Evolutionary conservation across 2,329 filamentous ascomycete species (phyloP), one percentile per base, ranked within the genome.

Genomic region (Claviceps sp.): DNA sequence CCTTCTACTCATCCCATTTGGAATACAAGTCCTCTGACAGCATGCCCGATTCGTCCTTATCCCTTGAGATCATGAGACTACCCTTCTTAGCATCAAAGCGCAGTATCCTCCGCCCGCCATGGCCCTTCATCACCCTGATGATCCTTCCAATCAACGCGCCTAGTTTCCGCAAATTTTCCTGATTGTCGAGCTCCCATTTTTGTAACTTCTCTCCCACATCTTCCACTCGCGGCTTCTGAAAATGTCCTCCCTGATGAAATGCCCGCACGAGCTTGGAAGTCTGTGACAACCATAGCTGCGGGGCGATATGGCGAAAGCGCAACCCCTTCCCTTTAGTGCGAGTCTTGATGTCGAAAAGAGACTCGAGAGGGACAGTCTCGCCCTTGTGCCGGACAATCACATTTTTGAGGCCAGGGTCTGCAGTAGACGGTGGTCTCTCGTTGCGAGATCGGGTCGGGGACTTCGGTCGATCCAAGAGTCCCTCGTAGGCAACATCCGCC

Each of bases 251-350:
- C 3, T 57, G 43, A 55, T 74, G 69, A 55, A 72, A 71, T 1
- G 70, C 71, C 38, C 67, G 65, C n/a, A 74, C 69, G 37, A 75
- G 68, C 42, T 70, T 71, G 1, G 68, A 67, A 1, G 72, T 75
- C 59, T 75, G 71, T 4, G 69, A 73, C 16, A 65, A 55, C 71
- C 71, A 75, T 26, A 75, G 64, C 59, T 73, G 70, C 1, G 69
- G 54, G 26, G 62, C 62, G 38, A 73, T 58, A 5, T 72, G 63
- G 10, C 56, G 1, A 11, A 73, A 50, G 3, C 54, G n/a, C 14
- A 75, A 55, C 22, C 50, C 58, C 45, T 63, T 70, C 30, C 63
- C 56, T 5, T 42, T 40, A n/a, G 63, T 59, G 1, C 68, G 65
- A 11, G 70, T 74, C 60, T 74, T 75, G 61, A 75, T 68, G 56